Conservation (phyloP, 371 early-diverging fungal species). For the Mucor irregularis region DNA sequence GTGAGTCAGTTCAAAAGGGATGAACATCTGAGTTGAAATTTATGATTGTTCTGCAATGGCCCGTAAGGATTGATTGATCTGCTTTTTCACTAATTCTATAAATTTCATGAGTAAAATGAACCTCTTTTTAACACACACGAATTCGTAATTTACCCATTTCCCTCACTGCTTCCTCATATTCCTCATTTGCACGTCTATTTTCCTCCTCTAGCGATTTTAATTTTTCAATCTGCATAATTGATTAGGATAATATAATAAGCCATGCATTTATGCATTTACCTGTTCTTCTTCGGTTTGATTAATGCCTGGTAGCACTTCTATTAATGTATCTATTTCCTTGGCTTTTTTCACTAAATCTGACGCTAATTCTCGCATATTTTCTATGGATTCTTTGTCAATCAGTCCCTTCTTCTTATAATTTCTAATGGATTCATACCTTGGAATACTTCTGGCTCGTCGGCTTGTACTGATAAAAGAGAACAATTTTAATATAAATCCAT, state of each 20-base stretch:
- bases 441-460: slow-evolving; percentile 48
- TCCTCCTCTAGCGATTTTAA: slow-evolving; percentile 36
- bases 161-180: slow-evolving; percentile 50
- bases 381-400: slow-evolving; percentile 24
- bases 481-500: not conserved
- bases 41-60: slow-evolving; percentile 44
- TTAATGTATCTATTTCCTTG: slow-evolving; percentile 70
- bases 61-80: slow-evolving; percentile 37
- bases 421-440: slow-evolving; percentile 23
- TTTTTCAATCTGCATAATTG: slow-evolving; percentile 10
- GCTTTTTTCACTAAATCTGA: slow-evolving; percentile 71
- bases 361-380: slow-evolving; percentile 61
- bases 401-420: not conserved
- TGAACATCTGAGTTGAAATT: too few relatives aligned
- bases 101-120: not conserved
- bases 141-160: slow-evolving; percentile 41
- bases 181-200: slow-evolving; percentile 49
- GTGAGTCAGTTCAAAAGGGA: too few relatives aligned
- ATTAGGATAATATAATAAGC: not conserved
- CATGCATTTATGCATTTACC: slow-evolving; percentile 25
- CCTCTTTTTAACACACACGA: not conserved
- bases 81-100: slow-evolving; percentile 34
- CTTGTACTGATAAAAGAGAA: slow-evolving; percentile 35
- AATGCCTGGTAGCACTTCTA: slow-evolving; percentile 70
- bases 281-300: slow-evolving; percentile 66